Evolutionary conservation across 2,329 filamentous ascomycete species (phyloP), one percentile per base, ranked within the genome.

Genomic region (Akanthomyces dipterigenus): DNA sequence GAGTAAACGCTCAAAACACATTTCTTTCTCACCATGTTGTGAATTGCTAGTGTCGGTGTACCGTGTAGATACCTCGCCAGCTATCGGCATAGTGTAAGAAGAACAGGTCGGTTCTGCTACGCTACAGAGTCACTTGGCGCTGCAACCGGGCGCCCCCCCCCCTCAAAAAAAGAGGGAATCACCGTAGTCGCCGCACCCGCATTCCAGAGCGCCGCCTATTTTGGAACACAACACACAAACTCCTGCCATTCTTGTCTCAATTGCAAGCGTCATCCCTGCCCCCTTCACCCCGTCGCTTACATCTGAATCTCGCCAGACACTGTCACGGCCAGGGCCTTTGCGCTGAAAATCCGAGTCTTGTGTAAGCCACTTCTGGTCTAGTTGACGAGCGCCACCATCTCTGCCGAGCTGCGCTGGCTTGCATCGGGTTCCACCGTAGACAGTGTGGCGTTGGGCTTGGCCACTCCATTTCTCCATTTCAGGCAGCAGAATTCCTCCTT

Each of bases 401-500:
- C 31, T 31, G 18, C 22, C 24, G 26, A 40, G 20, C 9, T 24
- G 18, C 22, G n/a, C 49, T 24, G 43, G 45, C 46, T 34, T 22
- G 26, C 48, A 60, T 34, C 56, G 26, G 46, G 48, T 26, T 43
- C 56, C 56, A 60, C 56, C 9, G 8, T 53, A 49, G 20, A 43
- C n/a, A 51, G 24, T 43, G 36, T 51, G 56, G 26, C 56, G 36
- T 59, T 26, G 12, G 18, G 8, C 31, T 34, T 34, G 18, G 24
- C 31, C 31, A 18, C 11, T 46, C 46, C 46, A 51, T 36, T 43
- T 43, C 18, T 46, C 46, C 46, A 59, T 36, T 43, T 51, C 48
- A 60, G 56, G 56, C 56, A 60, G 24, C 48, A 60, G 56, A 45
- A 60, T 60, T 60, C 46, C 28, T 34, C 3, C 3, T n/a, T 5